Percentiles rank a stretch among this genome's conserved stretches.
phyloP scores from a whole-genome alignment of 2,329 filamentous ascomycete species.

The Sporothrix pseudoabietina region DNA sequence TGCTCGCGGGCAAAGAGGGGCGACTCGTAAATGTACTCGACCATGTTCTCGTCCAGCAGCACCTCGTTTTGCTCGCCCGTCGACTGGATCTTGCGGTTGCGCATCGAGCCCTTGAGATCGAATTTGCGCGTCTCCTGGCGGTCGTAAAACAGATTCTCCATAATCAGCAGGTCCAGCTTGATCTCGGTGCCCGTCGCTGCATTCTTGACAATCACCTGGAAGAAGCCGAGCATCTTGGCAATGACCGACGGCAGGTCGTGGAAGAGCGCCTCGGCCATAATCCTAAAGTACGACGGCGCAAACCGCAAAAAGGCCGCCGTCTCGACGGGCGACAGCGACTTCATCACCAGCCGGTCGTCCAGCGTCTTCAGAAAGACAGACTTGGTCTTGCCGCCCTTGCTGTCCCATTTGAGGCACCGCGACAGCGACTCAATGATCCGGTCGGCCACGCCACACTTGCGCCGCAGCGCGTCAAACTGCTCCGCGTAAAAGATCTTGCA shows the following conservation, averaged over 20 bases:
- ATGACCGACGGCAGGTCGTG: constrained; percentile 95
- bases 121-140: constrained; percentile 86
- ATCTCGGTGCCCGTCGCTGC: constrained; percentile 88
- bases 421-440: constrained; percentile 94
- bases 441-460: constrained; percentile 90
- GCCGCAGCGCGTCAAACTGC: constrained; percentile 90
- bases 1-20: constrained; percentile 94
- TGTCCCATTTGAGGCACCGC: constrained; percentile 96
- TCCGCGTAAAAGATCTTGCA: constrained; percentile 99
- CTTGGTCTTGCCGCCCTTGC: constrained; percentile 95
- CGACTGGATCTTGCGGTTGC: constrained; percentile 93
- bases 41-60: constrained; percentile 95
- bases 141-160: constrained; percentile 98
- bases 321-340: constrained; percentile 87
- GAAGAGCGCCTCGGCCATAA: constrained; percentile 95
- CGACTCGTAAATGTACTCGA: constrained; percentile 97
- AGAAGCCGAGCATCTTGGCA: constrained; percentile 98
- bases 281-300: constrained; percentile 93
- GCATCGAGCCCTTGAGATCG: constrained; percentile 97
- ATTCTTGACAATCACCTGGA: constrained; percentile 96
- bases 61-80: constrained; percentile 97
- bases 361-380: constrained; percentile 96
- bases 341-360: constrained; percentile 90
- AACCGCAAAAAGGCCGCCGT: constrained; percentile 93
- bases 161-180: constrained; percentile 89